These are phyloP conservation scores for Alternaria sp. DNA, from an alignment of 2,329 filamentous ascomycete genomes.

Conservation along the genomic window DNA sequence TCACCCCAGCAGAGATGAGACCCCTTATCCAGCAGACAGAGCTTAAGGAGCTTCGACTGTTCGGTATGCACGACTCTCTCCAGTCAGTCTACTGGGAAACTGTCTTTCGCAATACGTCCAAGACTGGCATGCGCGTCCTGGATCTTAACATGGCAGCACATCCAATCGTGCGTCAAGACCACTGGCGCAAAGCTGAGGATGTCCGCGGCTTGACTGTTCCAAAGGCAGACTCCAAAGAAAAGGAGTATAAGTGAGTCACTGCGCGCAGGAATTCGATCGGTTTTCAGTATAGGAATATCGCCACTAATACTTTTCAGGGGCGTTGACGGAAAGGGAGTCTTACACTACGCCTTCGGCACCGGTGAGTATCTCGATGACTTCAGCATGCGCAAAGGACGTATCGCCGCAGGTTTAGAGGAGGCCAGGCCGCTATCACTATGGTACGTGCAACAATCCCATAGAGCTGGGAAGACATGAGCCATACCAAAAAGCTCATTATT, in stretches of 20 bases:
- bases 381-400: slow-evolving; percentile 44
- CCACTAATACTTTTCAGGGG: slow-evolving; percentile 26
- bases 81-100: slow-evolving; percentile 45
- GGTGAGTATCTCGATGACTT: slow-evolving; percentile 47
- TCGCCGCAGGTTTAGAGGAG: slow-evolving; percentile 33
- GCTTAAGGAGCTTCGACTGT: slow-evolving; percentile 41
- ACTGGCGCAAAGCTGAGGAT: slow-evolving; percentile 34
- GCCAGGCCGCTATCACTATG: slow-evolving; percentile 30
- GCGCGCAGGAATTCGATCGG: no score
- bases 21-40: slow-evolving; percentile 32
- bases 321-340: slow-evolving; percentile 37
- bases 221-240: slow-evolving; percentile 21
- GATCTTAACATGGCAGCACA: slow-evolving; percentile 40
- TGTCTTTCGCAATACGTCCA: slow-evolving; percentile 34
- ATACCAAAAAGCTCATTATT: background rate
- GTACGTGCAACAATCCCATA: slow-evolving; percentile 8
- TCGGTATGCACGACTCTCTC: slow-evolving; percentile 35
- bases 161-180: slow-evolving; percentile 35
- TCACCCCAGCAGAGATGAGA: slow-evolving; percentile 33
- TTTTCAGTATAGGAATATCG: background rate
- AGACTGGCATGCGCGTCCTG: slow-evolving; percentile 29
- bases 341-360: slow-evolving; percentile 38
- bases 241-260: slow-evolving; percentile 34
- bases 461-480: background rate
- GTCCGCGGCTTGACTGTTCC: slow-evolving; percentile 33